Base-by-base conservation (phyloP, 345 rosid genomes). In the Excoecaria agallocha region DNA sequence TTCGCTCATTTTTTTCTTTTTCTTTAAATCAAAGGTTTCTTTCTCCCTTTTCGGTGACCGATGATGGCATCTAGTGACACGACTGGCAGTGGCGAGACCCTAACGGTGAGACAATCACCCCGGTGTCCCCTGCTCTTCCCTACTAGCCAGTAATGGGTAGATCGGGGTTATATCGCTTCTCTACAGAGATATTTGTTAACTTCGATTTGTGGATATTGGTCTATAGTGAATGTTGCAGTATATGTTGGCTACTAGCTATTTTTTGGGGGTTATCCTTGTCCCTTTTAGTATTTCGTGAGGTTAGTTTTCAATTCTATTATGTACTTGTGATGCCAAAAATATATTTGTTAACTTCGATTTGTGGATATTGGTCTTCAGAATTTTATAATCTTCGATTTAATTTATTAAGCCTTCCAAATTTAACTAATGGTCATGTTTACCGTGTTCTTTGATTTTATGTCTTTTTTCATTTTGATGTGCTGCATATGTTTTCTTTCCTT, bases 181-280 rank as follows among this genome's bases (percentile, higher is more conserved):
- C n/a, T n/a, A n/a, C n/a, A n/a, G n/a, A n/a, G n/a, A 15, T 25
- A 20, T 4, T 5, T 46, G 3, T 12, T 24, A 7, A 57, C 25
- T 58, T 66, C 12, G 12, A 15, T 2, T 8, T 4, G 1, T 56
- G 97, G 89, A 37, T 92, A 90, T 52, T 92, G 97, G 82, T 94
- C 89, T 89, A 86, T 92, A 43, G 95, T 92, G 63, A 94, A 90
- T 79, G 94, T 86, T 38, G 96, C 98, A 0, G 93, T 94, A 55
- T 92, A 90, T 70, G 88, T 90, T 17, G 94, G 96, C 75, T 92
- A 92, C 86, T 94, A 87, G 81, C 63, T 43, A 49, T 57, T 50
- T 48, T 66, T 15, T 15, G 16, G 48, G n/a, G n/a, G n/a, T n/a
- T n/a, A n/a, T n/a, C n/a, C 51, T 8, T 0, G 37, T 46, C 39